Evolutionary conservation across 1,139 yeast genomes (phyloP).

Genomic region (Lipomyces yarrowii): DNA sequence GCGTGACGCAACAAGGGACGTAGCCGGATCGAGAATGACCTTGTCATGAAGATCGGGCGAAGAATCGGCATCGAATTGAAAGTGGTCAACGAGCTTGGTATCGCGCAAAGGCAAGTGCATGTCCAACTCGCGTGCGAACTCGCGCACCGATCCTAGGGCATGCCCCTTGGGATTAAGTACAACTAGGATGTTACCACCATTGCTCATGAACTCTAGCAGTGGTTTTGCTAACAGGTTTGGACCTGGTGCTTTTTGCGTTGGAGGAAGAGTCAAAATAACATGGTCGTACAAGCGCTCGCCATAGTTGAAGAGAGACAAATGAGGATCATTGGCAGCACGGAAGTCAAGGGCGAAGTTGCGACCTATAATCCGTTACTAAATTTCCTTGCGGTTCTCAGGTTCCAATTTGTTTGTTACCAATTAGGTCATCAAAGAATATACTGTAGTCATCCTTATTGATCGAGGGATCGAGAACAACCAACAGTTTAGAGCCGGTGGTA

Average conservation of each 20-base stretch:
- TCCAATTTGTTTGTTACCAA: conserved; percentile 21
- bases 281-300: conserved; percentile 55
- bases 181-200: conserved; percentile 75
- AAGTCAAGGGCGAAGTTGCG: conserved; percentile 42
- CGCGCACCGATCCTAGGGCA: conserved; percentile 23
- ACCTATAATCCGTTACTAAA: conserved; percentile 22
- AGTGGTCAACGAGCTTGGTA: conserved; percentile 68
- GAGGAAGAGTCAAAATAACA: conserved; percentile 49
- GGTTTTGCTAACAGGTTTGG: conserved; percentile 33
- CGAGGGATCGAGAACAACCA: conserved; percentile 46
- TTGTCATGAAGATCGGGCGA: conserved; percentile 28
- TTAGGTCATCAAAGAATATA: conserved; percentile 40
- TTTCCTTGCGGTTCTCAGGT: not conserved
- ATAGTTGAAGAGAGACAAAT: conserved; percentile 46
- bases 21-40: conserved; percentile 20
- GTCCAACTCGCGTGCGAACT: conserved; percentile 64
- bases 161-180: conserved; percentile 17
- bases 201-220: conserved; percentile 58
- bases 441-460: conserved; percentile 40
- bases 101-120: conserved; percentile 82
- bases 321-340: conserved; percentile 39
- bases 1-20: conserved; percentile 6
- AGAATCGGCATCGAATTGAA: conserved; percentile 43
- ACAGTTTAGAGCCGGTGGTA: conserved; percentile 35
- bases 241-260: conserved; percentile 13